Base-by-base conservation (phyloP, 768 basidiomycete species). In the Lenzites betulinus region DNA sequence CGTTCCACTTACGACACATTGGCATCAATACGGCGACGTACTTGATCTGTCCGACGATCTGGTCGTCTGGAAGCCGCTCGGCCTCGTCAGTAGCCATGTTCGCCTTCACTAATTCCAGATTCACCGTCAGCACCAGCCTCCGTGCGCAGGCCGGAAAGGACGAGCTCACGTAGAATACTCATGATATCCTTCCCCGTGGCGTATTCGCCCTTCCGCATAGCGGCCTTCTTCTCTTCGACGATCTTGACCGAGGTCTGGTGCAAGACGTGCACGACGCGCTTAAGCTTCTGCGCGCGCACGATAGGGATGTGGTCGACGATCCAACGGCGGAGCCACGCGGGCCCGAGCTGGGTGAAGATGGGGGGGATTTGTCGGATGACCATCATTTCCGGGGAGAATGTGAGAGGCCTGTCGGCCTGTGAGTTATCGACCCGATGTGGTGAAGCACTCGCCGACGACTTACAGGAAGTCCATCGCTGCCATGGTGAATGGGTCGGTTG, bases 211-310 rank as follows among this genome's bases (percentile, higher is more conserved):
- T 60, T 51, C 23, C 56, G 41, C 72, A 65, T 41, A 49, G 73
- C 73, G 30, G 56, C 59, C 54, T 76, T 72, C 65, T 80, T 80
- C 54, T 73, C 66, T 47, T 72, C 66, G 50, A 83, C 67, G 47
- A 84, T 81, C 3, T 67, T 66, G 22, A 66, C 60, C 1, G 81
- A 79, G 3, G 76, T 77, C 39, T 74, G 62, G 50, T 82, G 71
- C 78, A 83, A 79, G 9, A 78, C 70, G 63, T 83, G 82, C n/a
- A 79, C 76, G 65, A 82, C 81, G 5, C 71, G 62, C 59, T 77
- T 77, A 15, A 82, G 72, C 52, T 75, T 76, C 50, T 78, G 79
- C 18, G 83, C 69, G 0, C 73, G 71, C 36, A 65, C 51, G 58
- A 74, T 67, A 0, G 81, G 82, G 0, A 71, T 73, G 66, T 67